Conservation (phyloP, 2,329 filamentous ascomycete genomes). For the Fusarium burgessii region DNA sequence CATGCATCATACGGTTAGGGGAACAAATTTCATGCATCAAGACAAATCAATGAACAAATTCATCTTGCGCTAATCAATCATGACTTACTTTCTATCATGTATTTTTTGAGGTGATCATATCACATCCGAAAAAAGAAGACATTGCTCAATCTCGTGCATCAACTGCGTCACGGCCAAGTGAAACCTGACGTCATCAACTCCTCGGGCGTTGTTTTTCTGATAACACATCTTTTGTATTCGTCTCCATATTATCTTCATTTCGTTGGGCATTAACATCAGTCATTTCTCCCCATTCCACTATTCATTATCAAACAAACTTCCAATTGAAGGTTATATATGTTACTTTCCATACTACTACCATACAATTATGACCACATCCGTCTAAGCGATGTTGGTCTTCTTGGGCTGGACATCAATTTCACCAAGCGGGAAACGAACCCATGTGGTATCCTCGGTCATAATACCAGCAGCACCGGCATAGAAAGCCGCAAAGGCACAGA, state of each 20-base stretch:
- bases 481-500: conserved; percentile 54
- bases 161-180: background rate
- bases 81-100: background rate
- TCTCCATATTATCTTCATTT: background rate
- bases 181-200: conserved; percentile 14
- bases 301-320: background rate
- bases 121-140: background rate
- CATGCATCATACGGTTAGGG: conserved; percentile 36
- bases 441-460: conserved; percentile 57
- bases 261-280: background rate
- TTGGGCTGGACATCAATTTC: conserved; percentile 45
- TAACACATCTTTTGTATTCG: background rate
- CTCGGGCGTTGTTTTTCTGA: background rate
- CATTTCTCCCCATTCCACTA: background rate
- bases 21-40: conserved; percentile 32
- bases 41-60: background rate
- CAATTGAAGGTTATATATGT: background rate
- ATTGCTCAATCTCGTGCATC: background rate
- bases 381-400: conserved; percentile 43
- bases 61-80: background rate
- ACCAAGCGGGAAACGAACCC: conserved; percentile 56
- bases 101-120: background rate
- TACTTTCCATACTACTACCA: background rate
- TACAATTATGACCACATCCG: background rate
- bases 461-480: conserved; percentile 56